phyloP scores from a whole-genome alignment of 2,329 filamentous ascomycete genomes.

The Curvularia hawaiiensis region DNA sequence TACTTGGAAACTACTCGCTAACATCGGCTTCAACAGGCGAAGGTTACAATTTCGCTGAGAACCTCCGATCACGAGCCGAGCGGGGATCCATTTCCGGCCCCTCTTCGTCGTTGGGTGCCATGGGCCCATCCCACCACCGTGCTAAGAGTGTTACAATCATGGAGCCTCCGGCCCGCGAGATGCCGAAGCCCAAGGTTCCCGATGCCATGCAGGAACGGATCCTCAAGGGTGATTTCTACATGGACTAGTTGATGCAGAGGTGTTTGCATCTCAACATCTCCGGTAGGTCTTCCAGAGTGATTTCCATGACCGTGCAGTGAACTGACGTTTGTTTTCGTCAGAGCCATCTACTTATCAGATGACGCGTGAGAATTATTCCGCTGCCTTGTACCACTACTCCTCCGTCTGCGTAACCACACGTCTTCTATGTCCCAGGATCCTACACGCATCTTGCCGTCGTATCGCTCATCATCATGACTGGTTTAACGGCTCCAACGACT shows the following conservation, averaged over 20 bases:
- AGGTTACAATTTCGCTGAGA: constrained; percentile 97
- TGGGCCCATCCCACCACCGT: constrained; percentile 60
- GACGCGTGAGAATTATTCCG: constrained; percentile 17
- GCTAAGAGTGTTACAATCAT: constrained; percentile 70
- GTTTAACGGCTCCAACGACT: constrained; percentile 17
- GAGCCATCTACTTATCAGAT: constrained; percentile 16
- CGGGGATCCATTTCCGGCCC: constrained; percentile 65
- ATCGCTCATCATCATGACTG: constrained; percentile 10
- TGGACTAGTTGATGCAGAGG: constrained; percentile 68
- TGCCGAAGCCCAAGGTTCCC: constrained; percentile 67
- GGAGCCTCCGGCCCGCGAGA: constrained; percentile 61
- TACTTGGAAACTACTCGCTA: constrained; percentile 63
- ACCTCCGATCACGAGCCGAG: constrained; percentile 89
- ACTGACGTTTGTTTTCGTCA: constrained; percentile 9
- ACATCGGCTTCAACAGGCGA: constrained; percentile 73
- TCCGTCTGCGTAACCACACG: constrained; percentile 8
- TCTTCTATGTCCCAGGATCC: constrained; percentile 9
- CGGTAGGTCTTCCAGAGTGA: constrained; percentile 25
- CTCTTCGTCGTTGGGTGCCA: constrained; percentile 21
- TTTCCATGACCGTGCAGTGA: constrained; percentile 1
- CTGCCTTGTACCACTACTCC: constrained; percentile 25
- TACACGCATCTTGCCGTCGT: constrained; percentile 6
- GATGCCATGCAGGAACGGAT: constrained; percentile 98
- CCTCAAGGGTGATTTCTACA: constrained; percentile 96
- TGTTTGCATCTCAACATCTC: constrained; percentile 24